These are phyloP conservation scores for Cordia subcordata DNA, from an alignment of 257 asterid genomes.

Conservation along the genomic window DNA sequence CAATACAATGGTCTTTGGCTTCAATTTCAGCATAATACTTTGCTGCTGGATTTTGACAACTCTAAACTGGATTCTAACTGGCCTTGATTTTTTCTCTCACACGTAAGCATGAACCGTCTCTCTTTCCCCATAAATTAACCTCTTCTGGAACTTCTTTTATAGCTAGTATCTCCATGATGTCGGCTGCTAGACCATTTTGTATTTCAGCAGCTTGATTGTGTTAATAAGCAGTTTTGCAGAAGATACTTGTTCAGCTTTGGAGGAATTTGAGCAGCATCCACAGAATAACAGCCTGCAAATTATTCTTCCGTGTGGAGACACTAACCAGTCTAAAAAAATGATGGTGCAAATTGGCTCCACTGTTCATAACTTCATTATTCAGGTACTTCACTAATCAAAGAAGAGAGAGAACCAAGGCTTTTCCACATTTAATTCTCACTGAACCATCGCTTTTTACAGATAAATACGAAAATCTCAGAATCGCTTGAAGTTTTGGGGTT, in stretches of 20 bases:
- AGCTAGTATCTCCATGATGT: background rate
- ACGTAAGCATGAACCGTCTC: slow-evolving; percentile 32
- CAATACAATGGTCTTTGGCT: slow-evolving; percentile 1
- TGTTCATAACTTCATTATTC: slow-evolving; percentile 37
- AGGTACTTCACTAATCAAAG: slow-evolving; percentile 24
- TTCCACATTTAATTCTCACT: background rate
- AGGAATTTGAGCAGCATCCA: slow-evolving; percentile 34
- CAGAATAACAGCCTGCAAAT: slow-evolving; percentile 30
- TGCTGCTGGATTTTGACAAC: slow-evolving; percentile 52
- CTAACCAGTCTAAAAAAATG: slow-evolving; percentile 15
- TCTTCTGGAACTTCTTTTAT: background rate
- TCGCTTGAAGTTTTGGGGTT: slow-evolving; percentile 17
- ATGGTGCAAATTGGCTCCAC: slow-evolving; percentile 35
- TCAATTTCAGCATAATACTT: slow-evolving; percentile 35
- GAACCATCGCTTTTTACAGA: slow-evolving; percentile 16
- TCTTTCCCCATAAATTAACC: background rate
- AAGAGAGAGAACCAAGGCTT: background rate
- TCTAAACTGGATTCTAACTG: slow-evolving; percentile 44
- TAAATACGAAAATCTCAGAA: slow-evolving; percentile 33
- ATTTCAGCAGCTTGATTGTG: background rate
- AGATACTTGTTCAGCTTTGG: slow-evolving; percentile 46
- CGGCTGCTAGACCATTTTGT: background rate
- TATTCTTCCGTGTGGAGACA: slow-evolving; percentile 42
- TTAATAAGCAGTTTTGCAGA: slow-evolving; percentile 32
- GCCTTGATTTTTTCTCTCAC: slow-evolving; percentile 43